Evolutionary conservation across 2,329 filamentous ascomycete species (phyloP).

Genomic region (Botrytis fragariae): DNA sequence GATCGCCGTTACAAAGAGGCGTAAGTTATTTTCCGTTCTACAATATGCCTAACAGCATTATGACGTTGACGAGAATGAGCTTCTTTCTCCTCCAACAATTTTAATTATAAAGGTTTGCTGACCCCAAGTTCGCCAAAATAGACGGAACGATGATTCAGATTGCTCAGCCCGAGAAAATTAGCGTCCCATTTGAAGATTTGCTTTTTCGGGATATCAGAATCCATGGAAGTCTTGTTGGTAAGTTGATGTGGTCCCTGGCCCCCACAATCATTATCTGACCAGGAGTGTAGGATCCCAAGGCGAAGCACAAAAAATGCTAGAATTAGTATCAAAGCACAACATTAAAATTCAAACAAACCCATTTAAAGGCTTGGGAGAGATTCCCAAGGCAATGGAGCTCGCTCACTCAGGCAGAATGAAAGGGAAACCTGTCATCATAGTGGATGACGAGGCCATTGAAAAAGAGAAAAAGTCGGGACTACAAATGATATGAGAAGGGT

Average conservation of each 20-base stretch:
- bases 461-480: slow-evolving; percentile 30
- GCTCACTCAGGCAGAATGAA: slow-evolving; percentile 52
- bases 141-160: slow-evolving; percentile 55
- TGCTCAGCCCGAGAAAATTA: slow-evolving; percentile 48
- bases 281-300: slow-evolving; percentile 40
- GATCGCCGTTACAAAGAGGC: slow-evolving; percentile 57
- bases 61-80: slow-evolving; percentile 8
- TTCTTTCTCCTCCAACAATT: background rate
- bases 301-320: slow-evolving; percentile 49
- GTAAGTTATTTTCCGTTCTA: slow-evolving; percentile 34
- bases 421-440: slow-evolving; percentile 53
- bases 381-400: slow-evolving; percentile 49
- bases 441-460: slow-evolving; percentile 44
- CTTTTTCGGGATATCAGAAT: slow-evolving; percentile 54
- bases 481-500: slow-evolving; percentile 24
- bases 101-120: background rate
- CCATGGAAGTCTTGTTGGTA: slow-evolving; percentile 44
- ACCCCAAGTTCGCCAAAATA: slow-evolving; percentile 6
- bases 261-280: slow-evolving; percentile 12
- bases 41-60: background rate
- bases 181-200: slow-evolving; percentile 46
- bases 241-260: slow-evolving; percentile 15
- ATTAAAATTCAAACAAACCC: slow-evolving; percentile 50
- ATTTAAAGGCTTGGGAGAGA: slow-evolving; percentile 52
- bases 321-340: slow-evolving; percentile 46